These are phyloP conservation scores for Spergularia marina DNA, from an alignment of 148 eudicot species.

Conservation along the genomic window DNA sequence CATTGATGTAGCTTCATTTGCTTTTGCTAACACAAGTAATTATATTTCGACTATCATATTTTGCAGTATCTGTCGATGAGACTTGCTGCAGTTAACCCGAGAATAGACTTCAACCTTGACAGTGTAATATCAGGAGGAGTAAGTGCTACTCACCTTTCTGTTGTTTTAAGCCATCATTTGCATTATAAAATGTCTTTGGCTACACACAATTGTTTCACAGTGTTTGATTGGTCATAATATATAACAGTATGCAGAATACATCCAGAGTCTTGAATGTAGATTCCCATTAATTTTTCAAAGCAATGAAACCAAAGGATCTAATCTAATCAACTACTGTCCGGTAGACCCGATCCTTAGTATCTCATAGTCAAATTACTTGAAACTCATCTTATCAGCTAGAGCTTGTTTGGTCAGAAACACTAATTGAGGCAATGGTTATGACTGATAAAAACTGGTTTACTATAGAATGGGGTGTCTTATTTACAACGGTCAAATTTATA, in stretches of 20 bases:
- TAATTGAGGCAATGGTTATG: not conserved
- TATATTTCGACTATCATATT: conserved; percentile 6
- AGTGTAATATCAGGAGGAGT: conserved; percentile 69
- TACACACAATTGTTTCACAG: not conserved
- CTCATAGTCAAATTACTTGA: conserved; percentile 1
- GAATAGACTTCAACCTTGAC: conserved; percentile 82
- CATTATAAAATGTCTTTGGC: not conserved
- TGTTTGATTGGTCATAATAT: not conserved
- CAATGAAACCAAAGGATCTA: conserved; percentile 2
- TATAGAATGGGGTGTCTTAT: too few species aligned
- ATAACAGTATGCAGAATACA: not conserved
- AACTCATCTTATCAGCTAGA: not conserved
- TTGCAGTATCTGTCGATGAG: conserved; percentile 92
- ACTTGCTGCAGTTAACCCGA: conserved; percentile 91
- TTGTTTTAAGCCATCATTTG: not conserved
- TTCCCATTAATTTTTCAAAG: not conserved
- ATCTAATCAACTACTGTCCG: not conserved
- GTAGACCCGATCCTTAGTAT: not conserved
- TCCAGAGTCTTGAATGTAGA: not conserved
- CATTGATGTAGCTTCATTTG: conserved; percentile 8
- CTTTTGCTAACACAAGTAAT: conserved; percentile 10
- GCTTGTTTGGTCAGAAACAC: not conserved
- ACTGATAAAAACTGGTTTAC: not conserved
- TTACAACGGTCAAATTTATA: too few species aligned
- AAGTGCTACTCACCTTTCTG: conserved; percentile 27